Percentiles rank a stretch among this genome's conserved stretches.
These are phyloP conservation scores for Zelopaecilomyces penicillatus DNA, from an alignment of 2,329 filamentous ascomycete species.

Conservation along the genomic window DNA sequence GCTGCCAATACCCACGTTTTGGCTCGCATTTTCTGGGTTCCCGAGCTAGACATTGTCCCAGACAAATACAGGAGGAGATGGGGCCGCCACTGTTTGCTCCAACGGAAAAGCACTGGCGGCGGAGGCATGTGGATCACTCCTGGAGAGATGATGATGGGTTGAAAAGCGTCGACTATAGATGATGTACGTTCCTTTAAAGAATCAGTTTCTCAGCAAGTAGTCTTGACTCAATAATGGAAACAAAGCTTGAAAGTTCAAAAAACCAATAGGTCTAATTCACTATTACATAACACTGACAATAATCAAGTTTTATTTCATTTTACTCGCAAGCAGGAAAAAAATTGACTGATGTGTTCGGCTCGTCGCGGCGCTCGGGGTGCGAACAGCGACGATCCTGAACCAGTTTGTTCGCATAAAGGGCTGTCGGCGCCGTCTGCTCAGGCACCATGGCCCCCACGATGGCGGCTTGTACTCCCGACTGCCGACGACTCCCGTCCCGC, in stretches of 20 bases:
- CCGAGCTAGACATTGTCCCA: constrained; percentile 61
- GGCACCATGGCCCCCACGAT: background rate
- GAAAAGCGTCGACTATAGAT: background rate
- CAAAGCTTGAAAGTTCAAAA: too few relatives aligned
- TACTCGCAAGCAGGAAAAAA: too few relatives aligned
- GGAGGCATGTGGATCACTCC: constrained; percentile 3
- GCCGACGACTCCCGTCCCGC: background rate
- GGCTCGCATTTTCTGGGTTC: constrained; percentile 74
- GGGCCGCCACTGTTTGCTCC: constrained; percentile 81
- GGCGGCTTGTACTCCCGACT: background rate
- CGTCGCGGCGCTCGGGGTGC: too few relatives aligned
- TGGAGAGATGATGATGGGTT: constrained; percentile 8
- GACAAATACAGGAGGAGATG: constrained; percentile 64
- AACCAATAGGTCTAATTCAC: too few relatives aligned
- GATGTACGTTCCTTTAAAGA: too few relatives aligned
- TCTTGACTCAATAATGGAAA: too few relatives aligned
- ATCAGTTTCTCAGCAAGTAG: too few relatives aligned
- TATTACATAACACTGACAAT: too few relatives aligned
- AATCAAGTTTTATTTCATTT: too few relatives aligned
- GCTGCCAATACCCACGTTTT: constrained; percentile 63
- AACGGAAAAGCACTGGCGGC: constrained; percentile 36
- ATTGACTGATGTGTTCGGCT: too few relatives aligned
- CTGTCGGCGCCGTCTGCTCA: constrained; percentile 1
- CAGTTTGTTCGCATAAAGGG: background rate
- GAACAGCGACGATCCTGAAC: too few relatives aligned